Evolutionary conservation across 2,329 filamentous ascomycete genomes (phyloP).

Genomic region (Pochonia chlamydosporia): DNA sequence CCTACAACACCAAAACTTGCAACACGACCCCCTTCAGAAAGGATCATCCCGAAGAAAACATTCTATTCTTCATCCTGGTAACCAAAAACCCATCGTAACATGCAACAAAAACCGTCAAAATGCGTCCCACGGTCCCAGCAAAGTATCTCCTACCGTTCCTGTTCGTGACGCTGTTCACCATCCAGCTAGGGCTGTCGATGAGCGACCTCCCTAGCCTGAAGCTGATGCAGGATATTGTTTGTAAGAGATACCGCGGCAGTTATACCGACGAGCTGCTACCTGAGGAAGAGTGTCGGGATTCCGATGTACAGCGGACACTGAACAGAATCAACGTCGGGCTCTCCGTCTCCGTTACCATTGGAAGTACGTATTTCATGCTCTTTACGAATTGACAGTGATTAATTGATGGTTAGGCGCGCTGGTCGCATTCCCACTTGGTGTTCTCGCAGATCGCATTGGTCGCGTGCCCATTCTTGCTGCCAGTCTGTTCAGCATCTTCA

Average conservation of each 20-base stretch:
- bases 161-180: conserved; percentile 15
- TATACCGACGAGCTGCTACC: conserved; percentile 8
- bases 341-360: conserved; percentile 15
- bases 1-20: too few species aligned
- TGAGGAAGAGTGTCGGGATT: conserved; percentile 13
- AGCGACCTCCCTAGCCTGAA: conserved; percentile 16
- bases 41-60: too few species aligned
- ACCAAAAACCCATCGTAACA: too few species aligned
- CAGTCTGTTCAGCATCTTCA: conserved; percentile 17
- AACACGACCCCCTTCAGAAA: too few species aligned
- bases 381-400: not conserved
- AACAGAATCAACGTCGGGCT: conserved; percentile 16
- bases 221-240: conserved; percentile 20
- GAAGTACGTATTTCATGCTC: conserved; percentile 6
- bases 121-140: conserved; percentile 10
- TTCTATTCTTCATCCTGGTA: too few species aligned
- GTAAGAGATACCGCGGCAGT: conserved; percentile 10
- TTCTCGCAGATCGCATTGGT: conserved; percentile 17
- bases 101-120: conserved; percentile 3
- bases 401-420: conserved; percentile 18
- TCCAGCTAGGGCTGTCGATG: conserved; percentile 19
- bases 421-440: conserved; percentile 15
- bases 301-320: conserved; percentile 16
- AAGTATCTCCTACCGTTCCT: conserved; percentile 16
- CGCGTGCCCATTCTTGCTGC: conserved; percentile 18